Evolutionary conservation across 176 grass and related monocot species (phyloP).

Genomic region (Poa pratensis): DNA sequence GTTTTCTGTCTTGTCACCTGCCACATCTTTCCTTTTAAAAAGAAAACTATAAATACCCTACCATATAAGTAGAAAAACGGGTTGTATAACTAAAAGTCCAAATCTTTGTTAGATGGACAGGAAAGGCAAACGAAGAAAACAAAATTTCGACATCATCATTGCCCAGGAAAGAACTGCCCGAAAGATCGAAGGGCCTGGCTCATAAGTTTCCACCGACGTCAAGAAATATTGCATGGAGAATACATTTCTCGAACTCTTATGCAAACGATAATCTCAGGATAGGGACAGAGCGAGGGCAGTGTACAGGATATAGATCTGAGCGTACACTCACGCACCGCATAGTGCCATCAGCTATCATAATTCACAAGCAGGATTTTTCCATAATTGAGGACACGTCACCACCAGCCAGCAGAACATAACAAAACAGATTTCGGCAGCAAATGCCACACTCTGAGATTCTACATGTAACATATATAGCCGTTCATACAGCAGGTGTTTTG

Average conservation of each 20-base stretch:
- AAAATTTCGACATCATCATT: too few relatives aligned
- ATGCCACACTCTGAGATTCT: constrained; percentile 30
- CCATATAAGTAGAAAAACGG: not conserved
- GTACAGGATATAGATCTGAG: not conserved
- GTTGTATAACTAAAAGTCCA: not conserved
- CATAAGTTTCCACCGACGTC: not conserved
- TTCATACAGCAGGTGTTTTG: constrained; percentile 39
- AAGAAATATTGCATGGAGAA: not conserved
- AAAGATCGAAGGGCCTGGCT: not conserved
- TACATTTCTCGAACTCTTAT: too few relatives aligned
- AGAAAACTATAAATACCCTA: not conserved
- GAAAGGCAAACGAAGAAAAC: not conserved
- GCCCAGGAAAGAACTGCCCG: not conserved
- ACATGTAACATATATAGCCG: constrained; percentile 35
- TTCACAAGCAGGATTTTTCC: not conserved
- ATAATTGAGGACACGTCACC: not conserved
- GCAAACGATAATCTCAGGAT: not conserved
- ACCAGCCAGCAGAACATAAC: not conserved
- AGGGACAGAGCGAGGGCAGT: not conserved
- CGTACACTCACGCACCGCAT: not conserved
- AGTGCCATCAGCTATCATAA: not conserved
- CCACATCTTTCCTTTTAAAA: not conserved
- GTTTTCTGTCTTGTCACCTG: not conserved
- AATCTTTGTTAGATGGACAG: not conserved
- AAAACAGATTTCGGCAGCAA: constrained; percentile 15